phyloP scores from a whole-genome alignment of 805 yeast genomes.

The Clavispora asparagi region DNA sequence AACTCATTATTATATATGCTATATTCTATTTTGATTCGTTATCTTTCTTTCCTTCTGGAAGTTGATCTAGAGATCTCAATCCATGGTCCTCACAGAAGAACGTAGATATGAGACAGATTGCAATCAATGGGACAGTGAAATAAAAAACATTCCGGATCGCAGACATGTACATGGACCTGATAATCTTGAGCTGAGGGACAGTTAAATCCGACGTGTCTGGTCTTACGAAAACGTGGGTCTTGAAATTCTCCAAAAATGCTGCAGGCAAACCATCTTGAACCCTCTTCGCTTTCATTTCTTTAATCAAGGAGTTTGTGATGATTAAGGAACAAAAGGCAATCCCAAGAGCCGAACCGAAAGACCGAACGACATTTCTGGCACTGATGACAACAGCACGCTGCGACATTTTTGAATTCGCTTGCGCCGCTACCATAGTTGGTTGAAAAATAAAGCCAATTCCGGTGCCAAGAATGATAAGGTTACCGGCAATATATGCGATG shows the following conservation, averaged over 20 bases:
- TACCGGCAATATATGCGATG: slow-evolving; percentile 33
- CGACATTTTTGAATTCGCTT: slow-evolving; percentile 44
- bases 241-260: slow-evolving; percentile 18
- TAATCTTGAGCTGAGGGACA: slow-evolving; percentile 14
- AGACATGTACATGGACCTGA: slow-evolving; percentile 21
- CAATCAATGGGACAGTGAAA: slow-evolving; percentile 31
- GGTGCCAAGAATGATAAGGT: slow-evolving; percentile 30
- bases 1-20: background rate
- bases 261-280: slow-evolving; percentile 1
- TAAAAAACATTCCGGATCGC: slow-evolving; percentile 28
- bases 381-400: slow-evolving; percentile 59
- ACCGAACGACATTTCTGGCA: slow-evolving; percentile 50
- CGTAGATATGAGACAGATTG: slow-evolving; percentile 25
- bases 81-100: slow-evolving; percentile 37
- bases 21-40: background rate
- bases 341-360: slow-evolving; percentile 61
- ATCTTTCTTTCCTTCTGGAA: background rate
- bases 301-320: slow-evolving; percentile 29
- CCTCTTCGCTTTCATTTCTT: slow-evolving; percentile 13
- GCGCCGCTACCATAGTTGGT: slow-evolving; percentile 52
- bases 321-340: slow-evolving; percentile 43
- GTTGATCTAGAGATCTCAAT: slow-evolving; percentile 29
- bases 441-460: slow-evolving; percentile 51
- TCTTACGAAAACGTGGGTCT: slow-evolving; percentile 24
- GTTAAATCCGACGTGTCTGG: slow-evolving; percentile 20